A percentile compares a stretch with the other conserved stretches of the same genome.
phyloP scores from a whole-genome alignment of 768 basidiomycete species.

The Lactarius pseudohatsudake region DNA sequence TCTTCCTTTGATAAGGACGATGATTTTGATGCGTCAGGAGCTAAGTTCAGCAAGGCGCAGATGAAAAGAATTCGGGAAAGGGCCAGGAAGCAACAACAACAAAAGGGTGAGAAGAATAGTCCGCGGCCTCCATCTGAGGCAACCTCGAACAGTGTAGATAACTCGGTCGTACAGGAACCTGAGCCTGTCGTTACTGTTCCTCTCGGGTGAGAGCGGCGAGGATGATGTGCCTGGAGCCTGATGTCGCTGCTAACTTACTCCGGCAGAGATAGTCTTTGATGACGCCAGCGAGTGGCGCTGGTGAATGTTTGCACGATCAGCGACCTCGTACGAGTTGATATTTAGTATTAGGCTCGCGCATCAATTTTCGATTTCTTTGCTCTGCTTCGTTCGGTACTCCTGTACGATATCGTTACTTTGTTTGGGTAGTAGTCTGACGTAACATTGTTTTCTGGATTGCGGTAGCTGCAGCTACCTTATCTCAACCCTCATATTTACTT shows the following conservation, averaged over 20 bases:
- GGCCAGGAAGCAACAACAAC: background rate
- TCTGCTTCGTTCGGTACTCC: background rate
- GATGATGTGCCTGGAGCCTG: no score
- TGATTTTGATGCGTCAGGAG: no score
- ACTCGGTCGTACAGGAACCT: slow-evolving; percentile 12
- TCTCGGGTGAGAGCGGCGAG: slow-evolving; percentile 12
- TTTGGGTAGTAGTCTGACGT: no score
- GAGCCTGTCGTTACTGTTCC: no score
- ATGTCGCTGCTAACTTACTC: no score
- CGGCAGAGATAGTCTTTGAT: background rate
- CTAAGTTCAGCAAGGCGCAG: background rate
- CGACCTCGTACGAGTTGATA: background rate
- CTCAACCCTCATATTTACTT: no score
- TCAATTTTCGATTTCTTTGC: slow-evolving; percentile 2
- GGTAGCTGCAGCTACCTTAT: no score
- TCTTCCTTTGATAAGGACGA: background rate
- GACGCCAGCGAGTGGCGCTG: background rate
- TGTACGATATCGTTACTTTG: slow-evolving; percentile 1
- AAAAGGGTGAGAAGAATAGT: slow-evolving; percentile 19
- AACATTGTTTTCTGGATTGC: no score
- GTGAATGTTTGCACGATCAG: background rate
- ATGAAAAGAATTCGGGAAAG: background rate
- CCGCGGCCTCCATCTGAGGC: background rate
- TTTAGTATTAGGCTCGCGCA: background rate
- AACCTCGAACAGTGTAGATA: slow-evolving; percentile 7